Evolutionary conservation across 805 yeast species (phyloP), one percentile per base, ranked within the genome.

Genomic region (Candida odintsovae): DNA sequence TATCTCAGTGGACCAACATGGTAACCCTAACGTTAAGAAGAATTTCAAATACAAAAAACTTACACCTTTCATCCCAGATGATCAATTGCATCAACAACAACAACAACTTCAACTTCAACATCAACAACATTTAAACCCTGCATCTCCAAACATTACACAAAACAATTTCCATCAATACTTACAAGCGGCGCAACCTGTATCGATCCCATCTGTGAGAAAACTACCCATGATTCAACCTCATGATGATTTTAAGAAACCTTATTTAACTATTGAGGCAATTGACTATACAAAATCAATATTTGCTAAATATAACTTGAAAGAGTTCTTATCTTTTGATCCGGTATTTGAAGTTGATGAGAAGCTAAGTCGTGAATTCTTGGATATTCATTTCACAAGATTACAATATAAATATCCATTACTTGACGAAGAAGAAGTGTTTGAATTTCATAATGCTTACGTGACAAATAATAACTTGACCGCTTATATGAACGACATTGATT

Each of bases 361-460:
- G 40, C 57, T 75, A 23, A 70, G 82, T 2, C 68, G 76, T 48
- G 75, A 76, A 26, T 70, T 78, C 31, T 55, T 78, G 39, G 81
- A 77, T 47, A 73, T 76, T n/a, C 78, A 76, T 56, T 78, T 79
- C 58, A 69, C 78, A 12, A 63, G 79, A 42, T 57, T 78, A 35
- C 83, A 79, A 53, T 75, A 75, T 59, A 77, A 78, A 51, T 78
- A 78, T 52, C 84, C 84, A 0, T 51, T 79, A 26, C 58, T 79
- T 26, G 76, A 75, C 53, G 82, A 78, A 56, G 65, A 66, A 28
- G 82, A 76, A 45, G 71, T 78, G 20, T 65, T 72, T 37, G 65
- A 66, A 25, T 78, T 78, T 51, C 79, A 77, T 59, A 70, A 70
- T 47, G 72, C 72, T 22, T 78, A 75, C 48, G 73, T 71, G 38